A percentile compares a stretch with the other conserved stretches of the same genome.
Conservation (phyloP, 2,329 filamentous ascomycete genomes). For the Tolypocladium cylindrosporum region DNA sequence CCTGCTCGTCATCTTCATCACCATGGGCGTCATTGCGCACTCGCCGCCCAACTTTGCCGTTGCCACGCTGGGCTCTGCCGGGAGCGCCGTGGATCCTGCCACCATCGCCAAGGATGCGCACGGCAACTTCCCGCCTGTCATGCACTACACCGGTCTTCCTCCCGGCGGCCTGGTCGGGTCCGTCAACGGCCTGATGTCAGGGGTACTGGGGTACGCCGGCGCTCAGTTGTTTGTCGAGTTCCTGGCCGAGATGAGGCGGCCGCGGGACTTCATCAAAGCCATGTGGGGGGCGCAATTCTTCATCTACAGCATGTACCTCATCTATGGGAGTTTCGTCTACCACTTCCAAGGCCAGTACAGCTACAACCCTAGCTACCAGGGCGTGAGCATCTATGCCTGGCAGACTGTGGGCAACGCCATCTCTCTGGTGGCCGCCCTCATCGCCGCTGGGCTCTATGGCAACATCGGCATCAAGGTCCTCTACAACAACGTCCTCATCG, state of each 20-base stretch:
- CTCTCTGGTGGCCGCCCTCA: slow-evolving; percentile 29
- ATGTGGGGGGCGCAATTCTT: slow-evolving; percentile 30
- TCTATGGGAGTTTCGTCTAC: slow-evolving; percentile 27
- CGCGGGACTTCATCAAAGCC: slow-evolving; percentile 32
- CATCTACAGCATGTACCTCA: slow-evolving; percentile 30
- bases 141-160: slow-evolving; percentile 25
- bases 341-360: slow-evolving; percentile 36
- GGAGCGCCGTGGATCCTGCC: slow-evolving; percentile 14
- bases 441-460: slow-evolving; percentile 38
- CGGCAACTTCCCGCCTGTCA: slow-evolving; percentile 26
- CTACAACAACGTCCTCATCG: slow-evolving; percentile 42
- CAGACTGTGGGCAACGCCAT: slow-evolving; percentile 36
- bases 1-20: slow-evolving; percentile 42
- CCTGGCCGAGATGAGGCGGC: slow-evolving; percentile 39
- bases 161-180: slow-evolving; percentile 25
- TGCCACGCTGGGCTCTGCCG: slow-evolving; percentile 13
- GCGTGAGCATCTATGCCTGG: slow-evolving; percentile 28
- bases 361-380: slow-evolving; percentile 32
- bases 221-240: slow-evolving; percentile 48
- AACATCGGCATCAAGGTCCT: slow-evolving; percentile 45
- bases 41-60: slow-evolving; percentile 32
- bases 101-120: slow-evolving; percentile 12
- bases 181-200: slow-evolving; percentile 15
- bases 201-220: slow-evolving; percentile 49
- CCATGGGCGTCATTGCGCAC: slow-evolving; percentile 41